Evolutionary conservation across 768 basidiomycete genomes (phyloP).

Genomic region (Hebeloma cylindrosporum): DNA sequence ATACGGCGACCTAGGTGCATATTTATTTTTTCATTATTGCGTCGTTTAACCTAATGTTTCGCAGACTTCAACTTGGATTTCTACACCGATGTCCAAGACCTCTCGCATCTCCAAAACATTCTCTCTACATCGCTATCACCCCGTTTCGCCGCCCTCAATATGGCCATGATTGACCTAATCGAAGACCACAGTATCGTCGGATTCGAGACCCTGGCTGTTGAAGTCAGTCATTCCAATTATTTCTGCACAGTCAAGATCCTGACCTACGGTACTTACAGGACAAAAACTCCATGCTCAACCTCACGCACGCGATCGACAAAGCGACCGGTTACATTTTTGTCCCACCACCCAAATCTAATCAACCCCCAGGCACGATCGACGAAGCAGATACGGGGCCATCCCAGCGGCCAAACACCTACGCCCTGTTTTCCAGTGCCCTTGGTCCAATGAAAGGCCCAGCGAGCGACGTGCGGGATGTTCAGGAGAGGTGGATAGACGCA

Average conservation of each 20-base stretch:
- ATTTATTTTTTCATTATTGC: conserved; percentile 7
- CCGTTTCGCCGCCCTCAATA: conserved; percentile 77
- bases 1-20: conserved; percentile 87
- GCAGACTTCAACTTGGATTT: conserved; percentile 96
- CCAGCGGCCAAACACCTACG: conserved; percentile 60
- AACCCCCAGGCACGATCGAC: conserved; percentile 37
- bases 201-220: conserved; percentile 96
- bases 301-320: conserved; percentile 82
- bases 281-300: conserved; percentile 90
- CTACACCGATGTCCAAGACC: conserved; percentile 97
- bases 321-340: conserved; percentile 92
- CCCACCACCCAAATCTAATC: conserved; percentile 41
- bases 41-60: background rate
- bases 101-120: conserved; percentile 80
- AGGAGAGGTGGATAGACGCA: conserved; percentile 93
- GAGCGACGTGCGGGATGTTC: conserved; percentile 70
- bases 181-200: conserved; percentile 93
- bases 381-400: conserved; percentile 37
- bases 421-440: conserved; percentile 66
- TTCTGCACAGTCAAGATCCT: background rate
- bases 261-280: conserved; percentile 54
- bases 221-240: conserved; percentile 45
- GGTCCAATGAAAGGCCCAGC: conserved; percentile 50
- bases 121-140: conserved; percentile 61
- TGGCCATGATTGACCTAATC: conserved; percentile 88